Evolutionary conservation across 352 stramenopile genomes (phyloP), one percentile per base, ranked within the genome.

Genomic region (Globisporangium abappressorium): DNA sequence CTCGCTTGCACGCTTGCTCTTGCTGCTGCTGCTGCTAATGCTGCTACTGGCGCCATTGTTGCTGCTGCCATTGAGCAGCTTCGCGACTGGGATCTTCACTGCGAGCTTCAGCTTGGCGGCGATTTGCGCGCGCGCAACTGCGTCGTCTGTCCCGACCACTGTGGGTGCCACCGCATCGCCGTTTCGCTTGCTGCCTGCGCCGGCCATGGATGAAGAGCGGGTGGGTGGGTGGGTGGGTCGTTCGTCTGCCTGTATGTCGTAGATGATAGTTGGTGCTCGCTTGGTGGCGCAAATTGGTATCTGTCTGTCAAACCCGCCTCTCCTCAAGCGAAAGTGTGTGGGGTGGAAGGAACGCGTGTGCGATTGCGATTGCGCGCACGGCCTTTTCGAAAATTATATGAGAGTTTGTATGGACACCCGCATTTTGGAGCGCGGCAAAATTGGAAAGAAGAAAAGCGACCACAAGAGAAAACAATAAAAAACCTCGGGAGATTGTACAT

Each of bases 51-150:
- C 51, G n/a, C 60, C 56, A 5, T 60, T 43, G 33, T 33, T 64
- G 41, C 55, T 64, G n/a, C n/a, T 33, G 43, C 60, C 41, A 47
- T 70, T 72, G 20, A 72, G 28, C n/a, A 71, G 53, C 14, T 64
- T 57, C 9, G 22, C n/a, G 8, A 64, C 41, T 0, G 66, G 66
- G 15, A 66, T 58, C 41, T 66, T 65, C 5, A 59, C 30, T 5
- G 62, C 62, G 24, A 70, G 67, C 26, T 70, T 69, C 53, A 72
- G 55, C 24, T 72, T 72, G 26, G 67, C 67, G n/a, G 67, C 67
- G 43, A 72, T 72, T n/a, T 28, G 41, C 57, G 67, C 62, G 55
- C 63, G 67, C 18, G 67, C 66, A 12, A 26, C 66, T 18, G 58
- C 47, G 38, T 71, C 66, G 49, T 47, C 54, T 11, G 59, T 71